phyloP scores from a whole-genome alignment of 768 basidiomycete genomes.

The Mycena floridula region DNA sequence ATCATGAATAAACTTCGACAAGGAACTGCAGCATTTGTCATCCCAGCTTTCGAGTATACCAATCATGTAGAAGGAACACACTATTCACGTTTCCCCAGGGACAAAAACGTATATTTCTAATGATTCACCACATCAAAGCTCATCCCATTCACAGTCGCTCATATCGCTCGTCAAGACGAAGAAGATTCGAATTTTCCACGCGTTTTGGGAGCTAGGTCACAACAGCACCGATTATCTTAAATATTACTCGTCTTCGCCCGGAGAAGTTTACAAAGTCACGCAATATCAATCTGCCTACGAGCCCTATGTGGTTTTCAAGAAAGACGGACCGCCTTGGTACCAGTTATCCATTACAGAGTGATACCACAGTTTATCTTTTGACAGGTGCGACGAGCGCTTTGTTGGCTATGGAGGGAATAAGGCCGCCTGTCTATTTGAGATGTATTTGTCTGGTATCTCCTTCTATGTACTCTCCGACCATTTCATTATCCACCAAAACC shows the following conservation, averaged over 20 bases:
- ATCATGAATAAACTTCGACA: conserved; percentile 42
- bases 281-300: conserved; percentile 83
- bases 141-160: conserved; percentile 37
- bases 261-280: conserved; percentile 69
- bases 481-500: conserved; percentile 85
- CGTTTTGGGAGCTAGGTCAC: conserved; percentile 72
- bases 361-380: not conserved
- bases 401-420: conserved; percentile 91
- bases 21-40: conserved; percentile 67
- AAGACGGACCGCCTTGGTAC: conserved; percentile 73
- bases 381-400: conserved; percentile 88
- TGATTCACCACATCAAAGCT: not conserved
- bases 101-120: conserved; percentile 49
- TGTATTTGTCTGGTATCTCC: conserved; percentile 81
- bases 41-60: conserved; percentile 82
- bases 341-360: no score
- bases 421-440: conserved; percentile 87
- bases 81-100: conserved; percentile 52
- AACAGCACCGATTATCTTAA: conserved; percentile 73
- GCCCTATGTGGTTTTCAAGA: conserved; percentile 81
- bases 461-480: conserved; percentile 84
- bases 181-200: conserved; percentile 72
- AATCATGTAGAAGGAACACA: conserved; percentile 60
- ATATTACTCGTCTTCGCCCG: conserved; percentile 55
- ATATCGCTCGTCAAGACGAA: conserved; percentile 49